These are phyloP conservation scores for Chrysopogon serrulatus DNA, from an alignment of 176 grass and related monocot species.

Conservation along the genomic window DNA sequence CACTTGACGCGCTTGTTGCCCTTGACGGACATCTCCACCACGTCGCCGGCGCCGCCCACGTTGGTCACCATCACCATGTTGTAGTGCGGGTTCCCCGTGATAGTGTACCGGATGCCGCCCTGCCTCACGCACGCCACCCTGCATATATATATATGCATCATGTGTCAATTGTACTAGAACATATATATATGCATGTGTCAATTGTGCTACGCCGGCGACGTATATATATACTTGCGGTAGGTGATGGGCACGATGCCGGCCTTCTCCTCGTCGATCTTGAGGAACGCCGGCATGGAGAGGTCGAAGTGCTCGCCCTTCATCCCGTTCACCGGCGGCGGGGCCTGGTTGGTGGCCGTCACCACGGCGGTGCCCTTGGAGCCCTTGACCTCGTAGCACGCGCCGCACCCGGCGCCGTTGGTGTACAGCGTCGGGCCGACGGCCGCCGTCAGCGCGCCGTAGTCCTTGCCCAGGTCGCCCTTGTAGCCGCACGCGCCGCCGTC, in stretches of 20 bases:
- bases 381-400: constrained; percentile 75
- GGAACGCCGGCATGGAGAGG: constrained; percentile 65
- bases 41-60: constrained; percentile 68
- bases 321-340: constrained; percentile 50
- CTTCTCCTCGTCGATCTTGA: constrained; percentile 66
- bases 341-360: constrained; percentile 62
- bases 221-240: constrained; percentile 39
- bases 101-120: constrained; percentile 63
- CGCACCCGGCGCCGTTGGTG: constrained; percentile 51
- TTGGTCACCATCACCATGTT: constrained; percentile 56
- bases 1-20: constrained; percentile 56
- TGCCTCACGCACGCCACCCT: constrained; percentile 44
- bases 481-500: constrained; percentile 62
- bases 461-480: constrained; percentile 52
- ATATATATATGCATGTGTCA: no score
- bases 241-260: constrained; percentile 66
- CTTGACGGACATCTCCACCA: constrained; percentile 50
- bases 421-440: constrained; percentile 67
- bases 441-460: constrained; percentile 69
- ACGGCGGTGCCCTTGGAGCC: constrained; percentile 20
- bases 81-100: constrained; percentile 68
- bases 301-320: constrained; percentile 49
- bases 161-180: no score
- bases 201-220: no score
- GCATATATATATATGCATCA: no score